phyloP scores from a whole-genome alignment of 129 eudicot species.

The Escallonia herrerae region DNA sequence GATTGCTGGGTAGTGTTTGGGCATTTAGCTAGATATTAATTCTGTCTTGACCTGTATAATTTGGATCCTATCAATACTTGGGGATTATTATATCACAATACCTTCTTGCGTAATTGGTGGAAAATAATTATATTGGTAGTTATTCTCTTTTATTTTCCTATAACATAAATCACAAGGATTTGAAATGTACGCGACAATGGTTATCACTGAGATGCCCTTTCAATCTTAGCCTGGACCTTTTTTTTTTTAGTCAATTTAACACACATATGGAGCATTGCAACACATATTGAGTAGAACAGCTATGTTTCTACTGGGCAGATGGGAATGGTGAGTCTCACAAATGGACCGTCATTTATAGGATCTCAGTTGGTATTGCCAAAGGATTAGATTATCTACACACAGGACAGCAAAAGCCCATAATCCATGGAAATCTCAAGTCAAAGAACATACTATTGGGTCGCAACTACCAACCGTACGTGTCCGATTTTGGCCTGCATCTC shows the following conservation, averaged over 20 bases:
- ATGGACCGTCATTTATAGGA: conserved; percentile 63
- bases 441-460: conserved; percentile 61
- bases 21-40: neutral
- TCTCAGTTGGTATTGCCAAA: conserved; percentile 61
- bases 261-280: neutral
- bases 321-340: conserved; percentile 62
- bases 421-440: conserved; percentile 95
- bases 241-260: neutral
- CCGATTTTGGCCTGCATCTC: conserved; percentile 79
- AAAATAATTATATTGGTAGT: neutral
- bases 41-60: conserved; percentile 15
- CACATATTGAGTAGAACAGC: neutral
- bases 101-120: neutral
- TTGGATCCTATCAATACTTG: conserved; percentile 3
- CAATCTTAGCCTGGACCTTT: neutral
- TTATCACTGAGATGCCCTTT: neutral
- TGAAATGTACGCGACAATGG: conserved; percentile 3
- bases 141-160: neutral
- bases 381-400: conserved; percentile 72
- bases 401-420: conserved; percentile 49
- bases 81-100: neutral
- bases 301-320: conserved; percentile 37
- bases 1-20: neutral
- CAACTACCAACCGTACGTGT: conserved; percentile 47
- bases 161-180: neutral